Evolutionary conservation across 352 stramenopile species (phyloP).

Genomic region (Globisporangium viniferum): DNA sequence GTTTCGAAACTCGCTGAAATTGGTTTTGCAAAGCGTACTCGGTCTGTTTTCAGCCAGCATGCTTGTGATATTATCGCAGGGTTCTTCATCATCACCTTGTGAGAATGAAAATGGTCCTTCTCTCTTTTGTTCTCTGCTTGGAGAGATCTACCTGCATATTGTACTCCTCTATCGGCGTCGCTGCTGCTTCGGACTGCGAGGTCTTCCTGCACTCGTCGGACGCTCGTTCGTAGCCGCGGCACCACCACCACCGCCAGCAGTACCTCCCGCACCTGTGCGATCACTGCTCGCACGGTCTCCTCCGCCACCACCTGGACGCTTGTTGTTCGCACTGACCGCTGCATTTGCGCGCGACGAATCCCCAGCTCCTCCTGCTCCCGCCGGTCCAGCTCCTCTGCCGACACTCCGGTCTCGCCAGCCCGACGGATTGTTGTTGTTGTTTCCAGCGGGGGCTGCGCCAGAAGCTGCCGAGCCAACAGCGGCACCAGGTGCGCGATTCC

Average conservation of each 20-base stretch:
- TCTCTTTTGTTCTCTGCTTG: neutral
- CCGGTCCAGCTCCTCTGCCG: constrained; percentile 12
- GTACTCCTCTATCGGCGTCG: constrained; percentile 32
- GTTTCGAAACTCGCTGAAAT: neutral
- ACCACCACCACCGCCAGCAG: neutral
- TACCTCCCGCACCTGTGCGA: neutral
- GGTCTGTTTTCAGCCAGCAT: neutral
- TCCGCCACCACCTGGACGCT: constrained; percentile 10
- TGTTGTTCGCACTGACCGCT: constrained; percentile 8
- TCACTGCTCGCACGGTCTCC: neutral
- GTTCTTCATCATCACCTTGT: neutral
- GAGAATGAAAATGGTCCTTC: neutral
- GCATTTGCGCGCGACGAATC: constrained; percentile 12
- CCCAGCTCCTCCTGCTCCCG: neutral
- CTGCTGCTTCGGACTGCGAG: constrained; percentile 49
- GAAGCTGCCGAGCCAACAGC: neutral
- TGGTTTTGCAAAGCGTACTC: neutral
- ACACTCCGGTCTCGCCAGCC: constrained; percentile 43
- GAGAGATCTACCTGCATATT: neutral
- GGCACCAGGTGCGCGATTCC: neutral
- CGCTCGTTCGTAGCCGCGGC: constrained; percentile 6
- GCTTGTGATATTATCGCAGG: neutral
- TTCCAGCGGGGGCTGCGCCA: neutral
- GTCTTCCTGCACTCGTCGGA: constrained; percentile 22
- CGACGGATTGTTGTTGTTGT: constrained; percentile 10